Base-by-base conservation (phyloP, 2,329 filamentous ascomycete genomes). In the Ascomycota sp. region DNA sequence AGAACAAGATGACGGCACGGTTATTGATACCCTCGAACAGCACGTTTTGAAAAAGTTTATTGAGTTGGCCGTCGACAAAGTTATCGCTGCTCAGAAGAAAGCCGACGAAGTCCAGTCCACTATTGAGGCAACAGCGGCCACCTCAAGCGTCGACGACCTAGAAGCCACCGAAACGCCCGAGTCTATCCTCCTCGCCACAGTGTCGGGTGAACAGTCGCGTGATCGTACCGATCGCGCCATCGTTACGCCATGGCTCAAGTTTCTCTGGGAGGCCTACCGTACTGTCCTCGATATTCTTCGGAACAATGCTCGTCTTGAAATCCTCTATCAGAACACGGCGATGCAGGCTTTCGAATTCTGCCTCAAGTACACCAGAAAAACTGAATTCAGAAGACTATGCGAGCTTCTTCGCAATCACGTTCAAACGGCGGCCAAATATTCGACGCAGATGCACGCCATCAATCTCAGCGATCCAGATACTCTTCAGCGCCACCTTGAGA, bases 311-410 rank as follows among this genome's bases (percentile, higher is more conserved):
- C 77, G 89, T 35, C 71, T 98, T 33, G 89, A 98, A 63, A 73
- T 92, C 34, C 86, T 95, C 63, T 98, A 98, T 59, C 89, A 98
- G 69, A 83, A 77, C 55, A 98, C 89, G 32, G 89, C 89, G 43
- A 82, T 86, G 55, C 89, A 95, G 61, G 89, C 89, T 30, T 98
- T 98, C 64, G 81, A 93, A 53, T 98, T 98, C 62, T 98, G 89
- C 58, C 74, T 89, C 48, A 92, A 93, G 61, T 95, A 95, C 58
- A 80, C 83, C 43, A 76, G 89, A 51, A 98, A 98, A 75, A 98
- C 89, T 41, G 89, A 98, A 61, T 98, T 98, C 68, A 80, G 89
- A 54, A 77, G 89, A 48, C 81, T 98, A 31, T 98, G 89, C 60
- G 89, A 98, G 64, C 72, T 98, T 38, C 76, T 98, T 38, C 80